Percentiles rank a stretch among this genome's conserved stretches.
These are phyloP conservation scores for Trichothecium sympodiale DNA, from an alignment of 2,329 filamentous ascomycete genomes.

Conservation along the genomic window DNA sequence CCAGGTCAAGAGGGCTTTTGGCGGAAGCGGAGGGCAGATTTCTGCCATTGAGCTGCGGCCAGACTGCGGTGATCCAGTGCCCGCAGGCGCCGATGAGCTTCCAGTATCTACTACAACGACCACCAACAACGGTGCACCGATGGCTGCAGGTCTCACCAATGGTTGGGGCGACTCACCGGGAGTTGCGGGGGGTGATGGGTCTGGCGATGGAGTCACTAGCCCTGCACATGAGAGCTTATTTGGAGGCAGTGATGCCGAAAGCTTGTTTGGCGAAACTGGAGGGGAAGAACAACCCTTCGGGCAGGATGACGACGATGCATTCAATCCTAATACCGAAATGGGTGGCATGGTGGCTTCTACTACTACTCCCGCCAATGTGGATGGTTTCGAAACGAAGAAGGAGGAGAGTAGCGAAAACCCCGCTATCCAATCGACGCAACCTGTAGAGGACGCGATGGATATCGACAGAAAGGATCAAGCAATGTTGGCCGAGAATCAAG, in stretches of 20 bases:
- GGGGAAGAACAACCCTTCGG: constrained; percentile 52
- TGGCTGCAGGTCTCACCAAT: constrained; percentile 34
- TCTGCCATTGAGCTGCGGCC: constrained; percentile 81
- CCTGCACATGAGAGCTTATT: constrained; percentile 75
- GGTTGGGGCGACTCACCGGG: constrained; percentile 7
- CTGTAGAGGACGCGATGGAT: constrained; percentile 16
- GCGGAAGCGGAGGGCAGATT: constrained; percentile 71
- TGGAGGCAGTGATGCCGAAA: constrained; percentile 66
- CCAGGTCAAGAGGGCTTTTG: constrained; percentile 62
- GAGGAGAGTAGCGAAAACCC: not conserved
- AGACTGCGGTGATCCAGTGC: constrained; percentile 62
- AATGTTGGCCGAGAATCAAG: too few species aligned
- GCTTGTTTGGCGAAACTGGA: constrained; percentile 72
- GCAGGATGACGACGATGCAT: constrained; percentile 65
- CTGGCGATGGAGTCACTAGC: constrained; percentile 49
- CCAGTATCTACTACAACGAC: constrained; percentile 56
- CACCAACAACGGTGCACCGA: constrained; percentile 58
- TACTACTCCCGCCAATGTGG: too few species aligned
- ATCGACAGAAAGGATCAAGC: constrained; percentile 11
- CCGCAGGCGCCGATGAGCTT: constrained; percentile 55
- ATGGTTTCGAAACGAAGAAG: constrained; percentile 7
- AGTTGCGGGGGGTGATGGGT: constrained; percentile 19
- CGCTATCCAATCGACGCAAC: constrained; percentile 15
- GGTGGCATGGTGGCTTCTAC: too few species aligned
- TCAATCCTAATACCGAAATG: too few species aligned